A percentile compares a stretch with the other conserved stretches of the same genome.
Conservation (phyloP, 495 filamentous ascomycete species). For the Hypoxylon lenormandii region DNA sequence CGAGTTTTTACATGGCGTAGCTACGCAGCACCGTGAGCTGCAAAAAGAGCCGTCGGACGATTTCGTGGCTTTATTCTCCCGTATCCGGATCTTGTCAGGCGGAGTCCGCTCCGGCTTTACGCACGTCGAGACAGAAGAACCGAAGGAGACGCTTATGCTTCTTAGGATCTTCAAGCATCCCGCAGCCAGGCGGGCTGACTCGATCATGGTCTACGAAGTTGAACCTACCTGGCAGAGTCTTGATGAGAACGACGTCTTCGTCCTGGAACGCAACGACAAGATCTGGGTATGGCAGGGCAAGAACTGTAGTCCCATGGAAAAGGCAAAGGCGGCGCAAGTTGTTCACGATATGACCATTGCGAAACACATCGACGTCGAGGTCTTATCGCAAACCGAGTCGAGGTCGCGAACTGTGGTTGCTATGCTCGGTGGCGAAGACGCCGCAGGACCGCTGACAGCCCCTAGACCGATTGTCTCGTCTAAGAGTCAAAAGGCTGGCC, state of each 20-base stretch:
- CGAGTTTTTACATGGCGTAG: constrained; percentile 69
- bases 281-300: constrained; percentile 75
- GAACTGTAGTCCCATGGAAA: constrained; percentile 73
- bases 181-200: constrained; percentile 55
- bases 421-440: constrained; percentile 65
- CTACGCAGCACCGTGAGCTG: constrained; percentile 70
- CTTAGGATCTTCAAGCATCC: constrained; percentile 70
- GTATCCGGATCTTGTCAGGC: constrained; percentile 65
- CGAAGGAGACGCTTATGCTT: constrained; percentile 60
- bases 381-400: constrained; percentile 68
- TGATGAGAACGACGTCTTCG: constrained; percentile 72
- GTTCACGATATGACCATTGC: constrained; percentile 71
- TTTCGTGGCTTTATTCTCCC: constrained; percentile 69
- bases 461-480: constrained; percentile 56
- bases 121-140: constrained; percentile 64
- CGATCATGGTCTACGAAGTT: constrained; percentile 70
- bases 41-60: constrained; percentile 67
- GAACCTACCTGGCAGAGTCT: constrained; percentile 70
- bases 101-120: constrained; percentile 70
- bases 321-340: constrained; percentile 71
- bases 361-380: constrained; percentile 71
- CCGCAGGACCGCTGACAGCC: constrained; percentile 50
- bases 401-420: constrained; percentile 65
- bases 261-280: constrained; percentile 69
- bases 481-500: constrained; percentile 10